Percentiles rank a stretch among this genome's conserved stretches.
phyloP scores from a whole-genome alignment of 2,329 filamentous ascomycete species.

The Geoglossum cookeanum region DNA sequence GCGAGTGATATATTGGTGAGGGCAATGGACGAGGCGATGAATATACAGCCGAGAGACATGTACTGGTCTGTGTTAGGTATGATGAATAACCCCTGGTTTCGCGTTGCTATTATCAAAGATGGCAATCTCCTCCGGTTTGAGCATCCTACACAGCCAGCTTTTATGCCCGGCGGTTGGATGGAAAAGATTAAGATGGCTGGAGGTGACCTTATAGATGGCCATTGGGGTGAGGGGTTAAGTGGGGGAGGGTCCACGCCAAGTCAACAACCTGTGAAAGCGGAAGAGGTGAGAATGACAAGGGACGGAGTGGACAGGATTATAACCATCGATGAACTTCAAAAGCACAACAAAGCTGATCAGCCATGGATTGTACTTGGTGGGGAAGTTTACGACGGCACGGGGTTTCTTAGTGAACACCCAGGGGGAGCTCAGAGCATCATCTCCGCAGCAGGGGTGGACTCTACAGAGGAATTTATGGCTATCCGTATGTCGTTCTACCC shows the following conservation, averaged over 20 bases:
- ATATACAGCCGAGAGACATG: slow-evolving; percentile 76
- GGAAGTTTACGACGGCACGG: slow-evolving; percentile 73
- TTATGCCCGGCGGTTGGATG: slow-evolving; percentile 80
- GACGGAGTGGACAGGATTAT: slow-evolving; percentile 43
- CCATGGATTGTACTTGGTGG: slow-evolving; percentile 84
- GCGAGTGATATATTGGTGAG: slow-evolving; percentile 62
- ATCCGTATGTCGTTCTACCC: slow-evolving; percentile 50
- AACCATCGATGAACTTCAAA: slow-evolving; percentile 49
- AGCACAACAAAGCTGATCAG: slow-evolving; percentile 41
- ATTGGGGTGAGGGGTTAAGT: slow-evolving; percentile 58
- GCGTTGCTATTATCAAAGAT: slow-evolving; percentile 57
- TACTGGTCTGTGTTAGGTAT: slow-evolving; percentile 91
- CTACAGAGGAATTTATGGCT: slow-evolving; percentile 73
- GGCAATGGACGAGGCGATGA: slow-evolving; percentile 80
- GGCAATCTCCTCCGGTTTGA: slow-evolving; percentile 52
- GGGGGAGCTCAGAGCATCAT: slow-evolving; percentile 74
- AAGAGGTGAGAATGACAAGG: slow-evolving; percentile 60
- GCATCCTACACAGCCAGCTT: slow-evolving; percentile 66
- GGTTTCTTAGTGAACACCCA: slow-evolving; percentile 64
- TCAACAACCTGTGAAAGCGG: slow-evolving; percentile 29
- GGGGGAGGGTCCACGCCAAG: slow-evolving; percentile 27
- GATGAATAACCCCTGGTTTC: slow-evolving; percentile 97
- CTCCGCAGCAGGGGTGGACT: slow-evolving; percentile 63
- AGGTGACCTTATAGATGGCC: slow-evolving; percentile 60
- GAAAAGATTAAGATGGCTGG: slow-evolving; percentile 69